Evolutionary conservation across 1,139 yeast genomes (phyloP).

Genomic region (Hansenula lynferdii): DNA sequence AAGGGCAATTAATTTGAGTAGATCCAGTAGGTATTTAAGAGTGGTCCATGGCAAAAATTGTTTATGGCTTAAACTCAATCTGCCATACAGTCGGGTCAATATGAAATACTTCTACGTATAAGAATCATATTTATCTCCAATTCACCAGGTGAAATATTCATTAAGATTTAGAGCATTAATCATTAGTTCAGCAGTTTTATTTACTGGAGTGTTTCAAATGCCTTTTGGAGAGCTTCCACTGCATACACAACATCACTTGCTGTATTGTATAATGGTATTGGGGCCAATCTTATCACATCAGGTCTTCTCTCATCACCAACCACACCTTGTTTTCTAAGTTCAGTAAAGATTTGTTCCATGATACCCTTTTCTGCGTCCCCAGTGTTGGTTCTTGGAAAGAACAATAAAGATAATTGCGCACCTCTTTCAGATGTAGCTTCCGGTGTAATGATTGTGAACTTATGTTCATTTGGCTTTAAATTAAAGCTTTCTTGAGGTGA

Average conservation of each 20-base stretch:
- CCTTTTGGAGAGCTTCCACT: too few species aligned
- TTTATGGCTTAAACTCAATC: too few species aligned
- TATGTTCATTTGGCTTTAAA: slow-evolving; percentile 26
- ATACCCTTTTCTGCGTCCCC: slow-evolving; percentile 34
- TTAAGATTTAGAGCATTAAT: background rate
- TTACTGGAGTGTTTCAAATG: slow-evolving; percentile 42
- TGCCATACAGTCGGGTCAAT: too few species aligned
- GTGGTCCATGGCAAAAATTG: too few species aligned
- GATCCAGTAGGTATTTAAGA: too few species aligned
- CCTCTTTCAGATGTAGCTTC: slow-evolving; percentile 56
- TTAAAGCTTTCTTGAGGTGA: slow-evolving; percentile 22
- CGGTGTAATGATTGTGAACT: slow-evolving; percentile 76
- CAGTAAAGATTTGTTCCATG: slow-evolving; percentile 58
- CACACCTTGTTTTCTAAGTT: slow-evolving; percentile 51
- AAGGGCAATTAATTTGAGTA: too few species aligned
- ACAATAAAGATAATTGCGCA: slow-evolving; percentile 71
- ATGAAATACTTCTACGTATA: too few species aligned
- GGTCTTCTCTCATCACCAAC: slow-evolving; percentile 90
- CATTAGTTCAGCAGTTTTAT: slow-evolving; percentile 26
- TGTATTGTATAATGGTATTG: slow-evolving; percentile 77
- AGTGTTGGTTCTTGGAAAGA: slow-evolving; percentile 40
- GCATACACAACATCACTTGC: slow-evolving; percentile 68
- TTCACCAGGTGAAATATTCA: too few species aligned
- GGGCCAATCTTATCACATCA: slow-evolving; percentile 80
- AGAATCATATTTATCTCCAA: too few species aligned